Conservation (phyloP, 371 early-diverging fungal genomes). For the Rhizopus arrhizus region DNA sequence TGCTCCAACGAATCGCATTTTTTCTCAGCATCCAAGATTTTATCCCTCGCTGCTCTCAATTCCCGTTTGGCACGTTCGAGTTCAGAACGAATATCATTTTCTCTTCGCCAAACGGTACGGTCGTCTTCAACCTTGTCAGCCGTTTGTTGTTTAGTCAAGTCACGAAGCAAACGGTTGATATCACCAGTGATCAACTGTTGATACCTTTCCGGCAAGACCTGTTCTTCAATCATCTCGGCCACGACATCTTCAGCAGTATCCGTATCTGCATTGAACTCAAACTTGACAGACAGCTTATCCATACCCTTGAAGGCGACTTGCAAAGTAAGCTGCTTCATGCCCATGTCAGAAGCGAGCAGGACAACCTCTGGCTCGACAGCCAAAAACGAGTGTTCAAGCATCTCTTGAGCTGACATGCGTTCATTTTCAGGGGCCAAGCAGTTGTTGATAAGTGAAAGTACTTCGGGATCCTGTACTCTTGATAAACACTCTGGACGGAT, state of each 20-base stretch:
- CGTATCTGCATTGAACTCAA: conserved; percentile 84
- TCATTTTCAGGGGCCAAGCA: conserved; percentile 73
- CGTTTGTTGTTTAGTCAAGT: conserved; percentile 59
- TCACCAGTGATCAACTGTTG: conserved; percentile 83
- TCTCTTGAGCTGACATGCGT: conserved; percentile 73
- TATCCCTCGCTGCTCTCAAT: conserved; percentile 29
- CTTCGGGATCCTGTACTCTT: conserved; percentile 71
- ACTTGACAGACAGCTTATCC: conserved; percentile 85
- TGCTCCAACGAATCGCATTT: conserved; percentile 38
- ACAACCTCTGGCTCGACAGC: conserved; percentile 74
- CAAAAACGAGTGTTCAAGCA: conserved; percentile 84
- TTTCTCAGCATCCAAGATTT: conserved; percentile 37
- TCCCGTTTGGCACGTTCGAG: conserved; percentile 40
- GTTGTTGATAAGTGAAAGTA: conserved; percentile 71
- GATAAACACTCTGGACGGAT: conserved; percentile 70
- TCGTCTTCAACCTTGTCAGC: conserved; percentile 51
- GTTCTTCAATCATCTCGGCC: conserved; percentile 89
- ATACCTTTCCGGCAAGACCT: conserved; percentile 76
- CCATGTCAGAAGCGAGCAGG: conserved; percentile 61
- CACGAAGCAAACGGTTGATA: conserved; percentile 83
- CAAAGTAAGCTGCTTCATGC: conserved; percentile 72
- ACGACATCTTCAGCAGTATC: conserved; percentile 94
- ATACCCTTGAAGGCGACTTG: conserved; percentile 86
- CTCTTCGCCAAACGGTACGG: conserved; percentile 50
- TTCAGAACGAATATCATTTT: conserved; percentile 49